Conservation (phyloP, 73 alveolate genomes). For the Loxodes magnus region DNA sequence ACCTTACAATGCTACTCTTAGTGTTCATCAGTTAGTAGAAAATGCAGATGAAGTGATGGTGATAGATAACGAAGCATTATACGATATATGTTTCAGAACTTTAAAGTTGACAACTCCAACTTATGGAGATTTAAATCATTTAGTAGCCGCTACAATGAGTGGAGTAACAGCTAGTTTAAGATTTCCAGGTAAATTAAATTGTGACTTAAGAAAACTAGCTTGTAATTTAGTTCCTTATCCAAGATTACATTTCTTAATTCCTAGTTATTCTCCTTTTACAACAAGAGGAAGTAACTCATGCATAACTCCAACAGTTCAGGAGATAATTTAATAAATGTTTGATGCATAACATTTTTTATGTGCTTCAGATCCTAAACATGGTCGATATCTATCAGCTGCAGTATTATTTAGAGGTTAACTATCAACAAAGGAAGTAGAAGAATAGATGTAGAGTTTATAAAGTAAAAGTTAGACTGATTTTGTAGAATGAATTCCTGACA, state of each 20-base stretch:
- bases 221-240: conserved; percentile 99
- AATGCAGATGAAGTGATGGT: conserved; percentile 95
- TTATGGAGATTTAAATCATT: conserved; percentile 94
- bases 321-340: conserved; percentile 95
- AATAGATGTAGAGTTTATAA: too few species aligned
- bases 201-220: conserved; percentile 94
- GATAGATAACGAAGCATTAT: conserved; percentile 96
- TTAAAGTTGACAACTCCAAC: conserved; percentile 95
- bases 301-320: conserved; percentile 97
- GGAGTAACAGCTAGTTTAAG: conserved; percentile 96
- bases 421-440: too few species aligned
- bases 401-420: conserved; percentile 98
- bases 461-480: too few species aligned
- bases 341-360: conserved; percentile 99
- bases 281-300: conserved; percentile 95
- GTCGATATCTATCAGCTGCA: conserved; percentile 89
- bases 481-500: too few species aligned
- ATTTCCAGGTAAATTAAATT: conserved; percentile 96
- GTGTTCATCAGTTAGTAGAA: conserved; percentile 91
- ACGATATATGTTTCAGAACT: conserved; percentile 98
- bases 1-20: conserved; percentile 94
- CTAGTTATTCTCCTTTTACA: conserved; percentile 98
- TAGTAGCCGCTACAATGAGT: conserved; percentile 92
- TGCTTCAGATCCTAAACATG: conserved; percentile 97
- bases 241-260: conserved; percentile 99